Base-by-base conservation (phyloP, 805 yeast genomes). In the Saccharomycodes ludwigii region DNA sequence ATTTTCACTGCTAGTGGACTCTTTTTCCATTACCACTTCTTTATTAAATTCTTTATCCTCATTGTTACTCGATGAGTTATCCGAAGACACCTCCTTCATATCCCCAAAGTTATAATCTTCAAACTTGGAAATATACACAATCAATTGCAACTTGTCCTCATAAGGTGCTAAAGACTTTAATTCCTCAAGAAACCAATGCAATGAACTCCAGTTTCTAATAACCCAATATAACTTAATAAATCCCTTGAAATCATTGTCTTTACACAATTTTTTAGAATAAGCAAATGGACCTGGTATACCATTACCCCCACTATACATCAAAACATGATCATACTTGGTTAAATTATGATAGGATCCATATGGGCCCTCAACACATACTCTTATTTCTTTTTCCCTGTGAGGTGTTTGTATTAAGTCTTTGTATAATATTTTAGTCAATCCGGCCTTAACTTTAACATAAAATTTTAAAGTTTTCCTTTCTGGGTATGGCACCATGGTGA, bases 181-280 rank as follows among this genome's bases (percentile, higher is more conserved):
- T 40, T 67, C 69, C 4, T 40, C 48, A 11, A 40, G 32, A 39
- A 66, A 66, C 64, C 65, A 65, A 12, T 39, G 32, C 17, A 78
- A 46, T 1, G 73, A 63, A 22, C 53, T 54, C 35, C 59, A 59
- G 15, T 68, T 67, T 33, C 74, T 55, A 6, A 76, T 58, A 6
- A 65, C 62, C 86, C 88, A 79, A 15, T 66, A 49, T 35, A 77
- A 59, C 33, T 65, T 62, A 9, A 65, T 50, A 25, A 52, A 46
- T 17, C 14, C 14, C 5, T 17, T 24, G 15, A 24, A 11, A n/a
- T 12, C 26, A 13, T 24, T 54, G 59, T 29, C 54, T 51, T 10
- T 36, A 37, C 15, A 31, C 43, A 18, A 38, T 31, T 29, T 40
- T 6, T 44, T 33, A 5, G 54, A 66, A 36, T 63, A 59, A 22